Conservation (phyloP, 345 rosid species). For the Boechera divaricarpa region DNA sequence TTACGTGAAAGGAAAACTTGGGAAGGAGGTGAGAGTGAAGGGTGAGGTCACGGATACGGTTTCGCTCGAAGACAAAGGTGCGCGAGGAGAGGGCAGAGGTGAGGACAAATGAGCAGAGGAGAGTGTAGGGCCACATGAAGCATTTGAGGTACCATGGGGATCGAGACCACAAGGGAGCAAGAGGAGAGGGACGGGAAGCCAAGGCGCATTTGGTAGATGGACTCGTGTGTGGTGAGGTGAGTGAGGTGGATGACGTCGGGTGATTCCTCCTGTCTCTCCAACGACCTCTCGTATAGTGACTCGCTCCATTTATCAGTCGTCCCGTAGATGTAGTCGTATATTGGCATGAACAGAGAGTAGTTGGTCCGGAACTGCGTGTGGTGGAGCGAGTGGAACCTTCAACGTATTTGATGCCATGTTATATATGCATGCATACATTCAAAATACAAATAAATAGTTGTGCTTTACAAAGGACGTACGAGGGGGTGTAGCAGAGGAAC, state of each 20-base stretch:
- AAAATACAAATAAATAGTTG: background rate
- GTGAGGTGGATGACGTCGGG: slow-evolving; percentile 69
- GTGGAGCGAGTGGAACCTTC: slow-evolving; percentile 65
- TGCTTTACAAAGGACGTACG: slow-evolving; percentile 32
- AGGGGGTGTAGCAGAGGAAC: slow-evolving; percentile 45
- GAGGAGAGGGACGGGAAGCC: slow-evolving; percentile 69
- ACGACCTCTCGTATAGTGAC: slow-evolving; percentile 45
- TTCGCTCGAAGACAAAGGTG: slow-evolving; percentile 60
- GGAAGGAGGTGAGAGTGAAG: slow-evolving; percentile 74
- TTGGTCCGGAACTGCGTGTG: slow-evolving; percentile 71
- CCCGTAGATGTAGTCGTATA: slow-evolving; percentile 59
- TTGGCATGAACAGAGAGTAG: slow-evolving; percentile 69
- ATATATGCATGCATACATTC: background rate
- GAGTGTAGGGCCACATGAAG: slow-evolving; percentile 64
- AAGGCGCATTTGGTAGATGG: slow-evolving; percentile 60
- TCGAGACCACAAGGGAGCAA: slow-evolving; percentile 47
- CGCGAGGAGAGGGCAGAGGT: slow-evolving; percentile 50
- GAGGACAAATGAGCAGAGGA: slow-evolving; percentile 43
- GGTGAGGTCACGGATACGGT: slow-evolving; percentile 48
- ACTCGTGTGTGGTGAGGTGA: slow-evolving; percentile 61
- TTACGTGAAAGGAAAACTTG: slow-evolving; percentile 61
- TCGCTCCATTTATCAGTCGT: slow-evolving; percentile 53
- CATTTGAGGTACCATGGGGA: slow-evolving; percentile 49
- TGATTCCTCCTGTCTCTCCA: slow-evolving; percentile 49
- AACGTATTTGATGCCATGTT: slow-evolving; percentile 15